phyloP scores from a whole-genome alignment of 192 early-diverging fungal genomes.

The Pilaira anomala region DNA sequence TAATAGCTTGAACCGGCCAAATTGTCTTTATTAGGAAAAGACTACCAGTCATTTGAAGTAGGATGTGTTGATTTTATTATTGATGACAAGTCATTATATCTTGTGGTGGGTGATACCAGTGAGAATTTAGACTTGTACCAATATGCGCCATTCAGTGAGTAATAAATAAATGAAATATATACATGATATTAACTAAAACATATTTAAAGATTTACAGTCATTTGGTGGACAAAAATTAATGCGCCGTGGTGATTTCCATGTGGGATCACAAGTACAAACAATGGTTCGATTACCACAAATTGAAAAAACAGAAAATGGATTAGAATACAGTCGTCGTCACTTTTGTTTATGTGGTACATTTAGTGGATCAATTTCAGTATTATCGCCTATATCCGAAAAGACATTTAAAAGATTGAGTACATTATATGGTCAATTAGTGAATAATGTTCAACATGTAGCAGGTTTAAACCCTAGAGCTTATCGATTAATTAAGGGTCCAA shows the following conservation, averaged over 20 bases:
- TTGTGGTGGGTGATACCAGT: constrained; percentile 82
- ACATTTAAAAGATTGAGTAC: constrained; percentile 86
- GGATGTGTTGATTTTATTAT: constrained; percentile 74
- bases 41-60: constrained; percentile 76
- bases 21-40: constrained; percentile 83
- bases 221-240: constrained; percentile 85
- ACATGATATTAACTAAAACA: background rate
- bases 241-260: constrained; percentile 84
- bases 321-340: constrained; percentile 18
- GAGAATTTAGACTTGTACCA: constrained; percentile 79
- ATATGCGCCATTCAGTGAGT: constrained; percentile 85
- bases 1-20: constrained; percentile 83
- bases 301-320: constrained; percentile 38
- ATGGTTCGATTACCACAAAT: constrained; percentile 58
- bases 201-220: constrained; percentile 74
- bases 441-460: constrained; percentile 74
- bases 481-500: constrained; percentile 45
- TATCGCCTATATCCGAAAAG: constrained; percentile 85
- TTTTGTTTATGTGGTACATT: constrained; percentile 57
- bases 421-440: constrained; percentile 82
- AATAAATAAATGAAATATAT: background rate
- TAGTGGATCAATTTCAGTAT: constrained; percentile 64
- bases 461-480: constrained; percentile 93
- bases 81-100: constrained; percentile 64
- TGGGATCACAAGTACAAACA: constrained; percentile 71